These are phyloP conservation scores for Colletotrichum spaethianum DNA, from an alignment of 2,329 filamentous ascomycete species.

Conservation along the genomic window DNA sequence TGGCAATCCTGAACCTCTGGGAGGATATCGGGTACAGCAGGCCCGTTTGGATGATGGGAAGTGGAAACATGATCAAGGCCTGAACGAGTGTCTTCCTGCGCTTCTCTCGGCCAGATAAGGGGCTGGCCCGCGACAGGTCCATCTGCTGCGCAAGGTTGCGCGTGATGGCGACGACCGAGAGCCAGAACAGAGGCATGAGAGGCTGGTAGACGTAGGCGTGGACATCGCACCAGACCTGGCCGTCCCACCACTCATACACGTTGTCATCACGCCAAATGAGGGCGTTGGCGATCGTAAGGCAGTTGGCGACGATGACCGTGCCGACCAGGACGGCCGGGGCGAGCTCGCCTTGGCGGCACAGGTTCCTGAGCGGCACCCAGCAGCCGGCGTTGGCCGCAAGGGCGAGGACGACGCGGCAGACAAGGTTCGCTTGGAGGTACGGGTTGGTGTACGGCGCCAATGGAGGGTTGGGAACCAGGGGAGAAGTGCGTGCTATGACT, in stretches of 20 bases:
- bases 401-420: constrained; percentile 63
- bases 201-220: constrained; percentile 61
- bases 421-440: constrained; percentile 60
- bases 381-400: constrained; percentile 61
- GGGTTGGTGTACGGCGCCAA: constrained; percentile 42
- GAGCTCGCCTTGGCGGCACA: constrained; percentile 68
- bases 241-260: constrained; percentile 64
- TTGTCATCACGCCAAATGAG: constrained; percentile 69
- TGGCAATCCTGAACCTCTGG: constrained; percentile 64
- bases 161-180: constrained; percentile 69
- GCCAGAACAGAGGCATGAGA: constrained; percentile 62
- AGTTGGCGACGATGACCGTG: constrained; percentile 62
- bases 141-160: constrained; percentile 67
- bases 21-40: constrained; percentile 63
- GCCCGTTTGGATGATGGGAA: constrained; percentile 64
- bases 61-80: constrained; percentile 67
- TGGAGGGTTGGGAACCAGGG: constrained; percentile 24
- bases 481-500: neutral
- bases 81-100: constrained; percentile 61
- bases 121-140: constrained; percentile 57
- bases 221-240: constrained; percentile 68
- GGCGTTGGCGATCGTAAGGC: constrained; percentile 64
- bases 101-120: constrained; percentile 58
- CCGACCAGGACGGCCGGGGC: constrained; percentile 65
- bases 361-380: constrained; percentile 65